A percentile compares a stretch with the other conserved stretches of the same genome.
phyloP scores from a whole-genome alignment of 805 yeast genomes.

The Teunomyces cretensis region DNA sequence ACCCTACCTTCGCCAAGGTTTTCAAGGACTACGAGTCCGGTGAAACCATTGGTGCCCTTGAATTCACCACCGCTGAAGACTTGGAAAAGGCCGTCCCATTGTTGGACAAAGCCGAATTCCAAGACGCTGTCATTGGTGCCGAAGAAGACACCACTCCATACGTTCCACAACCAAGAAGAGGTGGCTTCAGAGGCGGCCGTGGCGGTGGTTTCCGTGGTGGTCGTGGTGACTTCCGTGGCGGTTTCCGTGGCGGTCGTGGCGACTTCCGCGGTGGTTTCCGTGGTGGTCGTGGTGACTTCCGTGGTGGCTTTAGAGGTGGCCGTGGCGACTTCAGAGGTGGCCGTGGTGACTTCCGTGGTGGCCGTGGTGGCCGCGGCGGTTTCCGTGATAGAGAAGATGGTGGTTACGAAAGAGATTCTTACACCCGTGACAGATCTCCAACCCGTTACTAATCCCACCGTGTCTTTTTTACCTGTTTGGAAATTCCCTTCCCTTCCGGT shows the following conservation, averaged over 20 bases:
- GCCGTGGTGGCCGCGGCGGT: slow-evolving; percentile 38
- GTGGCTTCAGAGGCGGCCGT: slow-evolving; percentile 34
- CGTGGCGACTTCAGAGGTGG: slow-evolving; percentile 46
- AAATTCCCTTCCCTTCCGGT: slow-evolving; percentile 1
- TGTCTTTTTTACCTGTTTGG: slow-evolving; percentile 4
- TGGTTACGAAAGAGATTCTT: slow-evolving; percentile 48
- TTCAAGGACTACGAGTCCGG: slow-evolving; percentile 49
- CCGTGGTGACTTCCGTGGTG: slow-evolving; percentile 26
- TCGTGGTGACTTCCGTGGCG: slow-evolving; percentile 34
- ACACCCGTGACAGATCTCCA: slow-evolving; percentile 64
- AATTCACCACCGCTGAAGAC: slow-evolving; percentile 66
- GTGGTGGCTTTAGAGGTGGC: slow-evolving; percentile 25
- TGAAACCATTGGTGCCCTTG: slow-evolving; percentile 51
- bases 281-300: slow-evolving; percentile 36
- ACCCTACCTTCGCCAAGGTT: slow-evolving; percentile 60
- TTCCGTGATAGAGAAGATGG: slow-evolving; percentile 21
- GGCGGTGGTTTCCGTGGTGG: slow-evolving; percentile 50
- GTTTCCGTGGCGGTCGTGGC: slow-evolving; percentile 32
- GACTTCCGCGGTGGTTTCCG: slow-evolving; percentile 28
- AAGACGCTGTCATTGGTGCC: slow-evolving; percentile 66
- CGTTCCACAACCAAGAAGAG: slow-evolving; percentile 49
- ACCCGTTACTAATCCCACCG: slow-evolving; percentile 53
- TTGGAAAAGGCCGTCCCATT: slow-evolving; percentile 71
- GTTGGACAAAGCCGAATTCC: slow-evolving; percentile 68
- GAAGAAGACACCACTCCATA: slow-evolving; percentile 76